Percentiles rank a stretch among this genome's conserved stretches.
Conservation (phyloP, 768 basidiomycete species). For the Tricholoma terreum region DNA sequence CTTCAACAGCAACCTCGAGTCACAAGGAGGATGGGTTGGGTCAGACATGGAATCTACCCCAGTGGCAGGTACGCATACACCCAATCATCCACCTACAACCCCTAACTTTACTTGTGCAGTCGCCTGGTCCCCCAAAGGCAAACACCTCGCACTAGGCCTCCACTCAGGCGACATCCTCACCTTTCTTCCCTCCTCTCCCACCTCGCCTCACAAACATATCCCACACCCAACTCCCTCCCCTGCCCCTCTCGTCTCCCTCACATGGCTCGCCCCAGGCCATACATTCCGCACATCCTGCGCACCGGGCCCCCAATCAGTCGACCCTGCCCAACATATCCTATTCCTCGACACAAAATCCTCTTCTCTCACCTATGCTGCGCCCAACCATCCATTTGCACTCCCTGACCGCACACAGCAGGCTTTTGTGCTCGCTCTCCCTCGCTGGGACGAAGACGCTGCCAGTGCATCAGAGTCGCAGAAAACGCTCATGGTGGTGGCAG, state of each 20-base stretch:
- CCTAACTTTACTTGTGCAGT: constrained; percentile 39
- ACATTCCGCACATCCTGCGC: constrained; percentile 68
- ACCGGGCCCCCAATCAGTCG: constrained; percentile 28
- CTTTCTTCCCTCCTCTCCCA: constrained; percentile 55
- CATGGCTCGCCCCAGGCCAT: constrained; percentile 67
- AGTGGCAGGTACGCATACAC: constrained; percentile 49
- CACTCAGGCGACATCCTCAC: constrained; percentile 69
- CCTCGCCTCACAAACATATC: constrained; percentile 54
- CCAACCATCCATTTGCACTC: constrained; percentile 40
- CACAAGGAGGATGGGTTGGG: constrained; percentile 54
- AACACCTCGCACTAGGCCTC: constrained; percentile 75
- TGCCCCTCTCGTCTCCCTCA: constrained; percentile 47
- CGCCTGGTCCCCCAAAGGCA: constrained; percentile 85
- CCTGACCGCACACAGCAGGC: constrained; percentile 37
- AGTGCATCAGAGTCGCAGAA: constrained; percentile 31
- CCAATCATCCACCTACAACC: not conserved
- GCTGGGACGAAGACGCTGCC: constrained; percentile 43
- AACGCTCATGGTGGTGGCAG: constrained; percentile 44
- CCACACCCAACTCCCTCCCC: constrained; percentile 46
- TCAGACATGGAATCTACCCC: constrained; percentile 48
- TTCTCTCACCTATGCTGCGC: constrained; percentile 34
- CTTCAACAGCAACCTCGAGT: constrained; percentile 53
- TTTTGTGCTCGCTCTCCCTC: constrained; percentile 37
- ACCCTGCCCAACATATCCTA: constrained; percentile 44
- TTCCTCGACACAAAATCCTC: constrained; percentile 41